Conservation (phyloP, 306 rosid genomes). For the Citrullus colocynthis region DNA sequence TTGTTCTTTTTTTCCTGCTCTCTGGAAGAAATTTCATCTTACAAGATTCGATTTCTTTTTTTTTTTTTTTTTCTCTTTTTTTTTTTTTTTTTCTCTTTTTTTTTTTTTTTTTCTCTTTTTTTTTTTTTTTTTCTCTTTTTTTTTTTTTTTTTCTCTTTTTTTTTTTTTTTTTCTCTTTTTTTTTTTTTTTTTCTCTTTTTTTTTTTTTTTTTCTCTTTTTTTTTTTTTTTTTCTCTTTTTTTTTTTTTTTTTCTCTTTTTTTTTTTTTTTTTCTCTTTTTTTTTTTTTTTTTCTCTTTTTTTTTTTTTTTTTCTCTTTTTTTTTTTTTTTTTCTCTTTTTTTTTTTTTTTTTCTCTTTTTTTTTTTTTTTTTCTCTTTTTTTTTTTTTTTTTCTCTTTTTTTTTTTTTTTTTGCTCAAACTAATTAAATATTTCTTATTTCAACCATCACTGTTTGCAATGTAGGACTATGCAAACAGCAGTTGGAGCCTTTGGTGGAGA, state of each 20-base stretch:
- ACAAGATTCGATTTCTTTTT: not conserved
- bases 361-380: not conserved
- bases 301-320: not conserved
- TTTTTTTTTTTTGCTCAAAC: not conserved
- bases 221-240: not conserved
- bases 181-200: not conserved
- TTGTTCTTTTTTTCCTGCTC: not conserved
- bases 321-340: too few species aligned
- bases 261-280: too few species aligned
- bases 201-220: not conserved
- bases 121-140: not conserved
- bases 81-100: not conserved
- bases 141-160: not conserved
- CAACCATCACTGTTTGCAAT: not conserved
- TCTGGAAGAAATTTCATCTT: not conserved
- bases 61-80: not conserved
- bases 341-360: not conserved
- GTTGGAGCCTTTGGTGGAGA: slow-evolving; percentile 83
- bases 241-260: not conserved
- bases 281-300: not conserved
- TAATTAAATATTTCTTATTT: not conserved
- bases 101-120: not conserved
- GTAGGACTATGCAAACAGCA: slow-evolving; percentile 96
- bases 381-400: too few species aligned
- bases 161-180: not conserved